Percentiles rank a stretch among this genome's conserved stretches.
Conservation (phyloP, 805 yeast genomes). For the Candida ponderosae region DNA sequence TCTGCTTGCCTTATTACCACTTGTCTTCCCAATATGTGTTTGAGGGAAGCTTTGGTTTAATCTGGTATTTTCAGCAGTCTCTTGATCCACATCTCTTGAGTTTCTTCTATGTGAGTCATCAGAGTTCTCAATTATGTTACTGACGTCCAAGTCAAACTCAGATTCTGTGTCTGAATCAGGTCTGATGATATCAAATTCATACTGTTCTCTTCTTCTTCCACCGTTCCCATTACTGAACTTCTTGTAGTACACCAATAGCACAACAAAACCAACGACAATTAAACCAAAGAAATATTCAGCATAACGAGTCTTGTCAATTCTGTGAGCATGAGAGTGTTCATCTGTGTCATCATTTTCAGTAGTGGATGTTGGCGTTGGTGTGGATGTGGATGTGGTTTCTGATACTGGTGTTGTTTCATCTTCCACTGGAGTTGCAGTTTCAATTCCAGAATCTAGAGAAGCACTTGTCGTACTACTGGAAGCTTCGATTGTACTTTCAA, state of each 20-base stretch:
- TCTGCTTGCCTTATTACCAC: neutral
- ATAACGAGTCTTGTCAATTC: slow-evolving; percentile 34
- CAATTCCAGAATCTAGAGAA: neutral
- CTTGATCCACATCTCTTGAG: neutral
- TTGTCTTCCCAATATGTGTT: neutral
- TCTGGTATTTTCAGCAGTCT: neutral
- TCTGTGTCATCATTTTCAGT: slow-evolving; percentile 12
- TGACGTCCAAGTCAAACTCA: slow-evolving; percentile 57
- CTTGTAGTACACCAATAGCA: slow-evolving; percentile 35
- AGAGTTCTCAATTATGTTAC: neutral
- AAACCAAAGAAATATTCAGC: slow-evolving; percentile 57
- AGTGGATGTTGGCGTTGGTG: slow-evolving; percentile 8
- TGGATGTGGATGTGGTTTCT: neutral
- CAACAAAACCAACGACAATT: slow-evolving; percentile 49
- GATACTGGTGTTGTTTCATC: neutral
- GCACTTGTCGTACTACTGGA: too few relatives aligned
- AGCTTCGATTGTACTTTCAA: too few relatives aligned
- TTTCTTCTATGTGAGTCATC: neutral
- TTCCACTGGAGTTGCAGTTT: neutral
- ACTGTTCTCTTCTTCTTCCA: slow-evolving; percentile 31
- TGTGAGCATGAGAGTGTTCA: slow-evolving; percentile 28
- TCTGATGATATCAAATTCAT: slow-evolving; percentile 23
- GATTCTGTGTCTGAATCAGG: slow-evolving; percentile 55
- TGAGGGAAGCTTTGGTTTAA: slow-evolving; percentile 7
- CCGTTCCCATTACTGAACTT: slow-evolving; percentile 27